phyloP scores from a whole-genome alignment of 1,284 basidiomycete genomes.

The Omphalotus olearius region DNA sequence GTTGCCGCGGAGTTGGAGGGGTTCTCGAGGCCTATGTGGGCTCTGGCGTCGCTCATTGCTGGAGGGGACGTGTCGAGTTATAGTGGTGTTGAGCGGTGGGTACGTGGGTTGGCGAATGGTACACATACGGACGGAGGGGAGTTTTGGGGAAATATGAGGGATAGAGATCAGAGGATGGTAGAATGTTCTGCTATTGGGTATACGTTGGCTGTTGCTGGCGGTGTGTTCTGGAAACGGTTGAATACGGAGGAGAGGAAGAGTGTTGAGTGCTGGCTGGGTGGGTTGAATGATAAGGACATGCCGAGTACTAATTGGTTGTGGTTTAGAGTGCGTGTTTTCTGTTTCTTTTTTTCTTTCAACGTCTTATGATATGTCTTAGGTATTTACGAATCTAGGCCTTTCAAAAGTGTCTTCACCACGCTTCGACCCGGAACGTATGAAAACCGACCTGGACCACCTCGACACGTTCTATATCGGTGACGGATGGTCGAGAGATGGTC shows the following conservation, averaged over 20 bases:
- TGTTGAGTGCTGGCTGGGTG: slow-evolving; percentile 65
- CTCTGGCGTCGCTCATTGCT: slow-evolving; percentile 60
- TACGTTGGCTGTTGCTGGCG: slow-evolving; percentile 60
- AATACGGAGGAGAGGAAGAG: slow-evolving; percentile 48
- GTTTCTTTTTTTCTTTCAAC: not conserved
- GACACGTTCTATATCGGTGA: slow-evolving; percentile 77
- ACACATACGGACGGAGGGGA: slow-evolving; percentile 57
- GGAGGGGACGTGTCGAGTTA: slow-evolving; percentile 52
- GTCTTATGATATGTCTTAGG: slow-evolving; percentile 29
- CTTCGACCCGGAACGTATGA: slow-evolving; percentile 60
- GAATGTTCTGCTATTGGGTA: slow-evolving; percentile 79
- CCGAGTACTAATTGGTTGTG: slow-evolving; percentile 79
- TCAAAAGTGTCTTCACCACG: slow-evolving; percentile 55
- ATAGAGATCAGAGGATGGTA: slow-evolving; percentile 80
- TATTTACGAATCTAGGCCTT: slow-evolving; percentile 75
- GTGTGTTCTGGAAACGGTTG: slow-evolving; percentile 63
- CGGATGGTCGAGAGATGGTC: slow-evolving; percentile 76
- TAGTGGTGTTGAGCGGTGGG: slow-evolving; percentile 54
- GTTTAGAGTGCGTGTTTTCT: slow-evolving; percentile 54
- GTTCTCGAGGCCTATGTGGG: slow-evolving; percentile 77
- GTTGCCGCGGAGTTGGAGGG: slow-evolving; percentile 72
- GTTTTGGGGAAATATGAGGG: slow-evolving; percentile 73
- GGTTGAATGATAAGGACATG: slow-evolving; percentile 75
- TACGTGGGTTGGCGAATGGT: slow-evolving; percentile 60
- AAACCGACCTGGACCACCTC: slow-evolving; percentile 70